phyloP scores from a whole-genome alignment of 345 rosid species.

The Heritiera fomes region DNA sequence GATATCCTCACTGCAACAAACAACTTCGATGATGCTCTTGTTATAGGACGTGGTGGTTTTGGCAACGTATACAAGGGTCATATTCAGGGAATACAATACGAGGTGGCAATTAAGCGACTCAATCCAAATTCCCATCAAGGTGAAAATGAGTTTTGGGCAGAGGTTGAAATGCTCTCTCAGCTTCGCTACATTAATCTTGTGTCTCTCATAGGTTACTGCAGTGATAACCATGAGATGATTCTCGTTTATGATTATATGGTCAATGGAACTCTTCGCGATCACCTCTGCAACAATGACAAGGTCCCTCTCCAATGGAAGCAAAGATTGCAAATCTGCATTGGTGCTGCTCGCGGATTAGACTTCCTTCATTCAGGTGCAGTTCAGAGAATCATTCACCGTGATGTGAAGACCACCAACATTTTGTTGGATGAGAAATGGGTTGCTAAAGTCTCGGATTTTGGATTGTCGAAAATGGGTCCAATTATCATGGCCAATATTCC shows the following conservation, averaged over 20 bases:
- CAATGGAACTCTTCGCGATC: slow-evolving; percentile 29
- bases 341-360: slow-evolving; percentile 33
- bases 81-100: slow-evolving; percentile 38
- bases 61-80: slow-evolving; percentile 51
- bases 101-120: slow-evolving; percentile 52
- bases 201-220: slow-evolving; percentile 53
- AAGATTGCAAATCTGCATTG: slow-evolving; percentile 29
- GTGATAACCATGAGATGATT: slow-evolving; percentile 52
- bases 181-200: slow-evolving; percentile 53
- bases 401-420: slow-evolving; percentile 19
- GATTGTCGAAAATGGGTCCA: slow-evolving; percentile 26
- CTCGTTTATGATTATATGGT: slow-evolving; percentile 43
- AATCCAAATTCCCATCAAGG: slow-evolving; percentile 51
- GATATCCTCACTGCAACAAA: slow-evolving; percentile 49
- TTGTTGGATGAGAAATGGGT: slow-evolving; percentile 12
- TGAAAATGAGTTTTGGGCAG: slow-evolving; percentile 46
- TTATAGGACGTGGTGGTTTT: slow-evolving; percentile 48
- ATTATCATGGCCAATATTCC: slow-evolving; percentile 8
- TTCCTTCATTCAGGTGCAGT: slow-evolving; percentile 32
- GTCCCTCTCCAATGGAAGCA: slow-evolving; percentile 32
- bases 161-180: slow-evolving; percentile 51
- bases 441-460: slow-evolving; percentile 32
- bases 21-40: slow-evolving; percentile 43
- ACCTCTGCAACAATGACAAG: slow-evolving; percentile 27
- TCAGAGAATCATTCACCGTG: slow-evolving; percentile 14